Evolutionary conservation across 2,329 filamentous ascomycete species (phyloP), one percentile per base, ranked within the genome.

Genomic region (Colletotrichum lentis): DNA sequence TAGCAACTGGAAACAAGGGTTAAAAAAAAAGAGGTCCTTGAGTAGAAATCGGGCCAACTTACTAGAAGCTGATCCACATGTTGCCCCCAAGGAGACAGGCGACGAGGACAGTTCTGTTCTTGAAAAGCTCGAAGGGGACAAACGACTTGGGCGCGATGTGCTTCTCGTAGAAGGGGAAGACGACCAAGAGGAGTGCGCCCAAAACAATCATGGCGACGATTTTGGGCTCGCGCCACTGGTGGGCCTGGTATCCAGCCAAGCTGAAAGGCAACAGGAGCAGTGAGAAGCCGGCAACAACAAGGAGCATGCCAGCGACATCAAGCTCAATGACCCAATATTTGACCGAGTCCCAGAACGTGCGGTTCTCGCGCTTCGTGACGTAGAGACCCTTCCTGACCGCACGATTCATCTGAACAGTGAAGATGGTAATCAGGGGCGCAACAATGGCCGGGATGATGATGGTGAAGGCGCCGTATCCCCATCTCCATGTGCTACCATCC

Each of bases 191-290:
- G 35, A 69, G 57, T 22, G 50, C 67, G 27, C 70, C 70, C 7
- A 71, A 27, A 8, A 68, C 49, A 14, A 71, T 68, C 81, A 85
- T 83, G 27, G 77, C 73, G 52, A 85, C 78, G 67, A 85, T 84
- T 60, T 77, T 77, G 52, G 73, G 74, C 18, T 79, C 80, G 44
- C 75, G 74, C 82, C 82, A 85, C 11, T 70, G 63, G 67, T 80
- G 73, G 43, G 79, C 77, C 12, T 80, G 77, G 49, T 77, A 79
- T 20, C 79, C 77, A 16, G 81, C 81, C 18, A 89, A 77, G 18
- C 82, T 87, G 73, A 90, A 83, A 0, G 88, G 87, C 2, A 90
- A 79, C 27, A 89, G 76, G 70, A 90, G 84, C 20, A 87, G 74
- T 6, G 80, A 78, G 46, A 86, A 80, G 2, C 83, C 85, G 6